A percentile compares a stretch with the other conserved stretches of the same genome.
Conservation (phyloP, 306 rosid species). For the cucumber (Cucumis sativus) region Cucumber_9930_V3 NC_026660.2:28396501-28397000, state of each 20-base stretch:
- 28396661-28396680: constrained; percentile 44
- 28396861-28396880: constrained; percentile 57
- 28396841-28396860: constrained; percentile 45
- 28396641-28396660: constrained; percentile 46
- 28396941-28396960: constrained; percentile 51
- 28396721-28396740: constrained; percentile 42
- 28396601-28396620: constrained; percentile 60
- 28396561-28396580: constrained; percentile 61
- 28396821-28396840: constrained; percentile 45
- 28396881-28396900: constrained; percentile 69
- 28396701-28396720: constrained; percentile 74
- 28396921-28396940: constrained; percentile 50
- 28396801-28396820: constrained; percentile 66
- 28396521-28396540: constrained; percentile 41
- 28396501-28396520: constrained; percentile 46
- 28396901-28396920: constrained; percentile 75
- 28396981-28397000: constrained; percentile 62
- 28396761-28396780: constrained; percentile 50
- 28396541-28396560: constrained; percentile 52
- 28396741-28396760: constrained; percentile 37
- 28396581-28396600: constrained; percentile 61
- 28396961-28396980: constrained; percentile 47
- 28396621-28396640: constrained; percentile 58
- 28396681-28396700: constrained; percentile 52
- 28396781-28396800: constrained; percentile 66